Conservation (phyloP, 2,329 filamentous ascomycete genomes). For the Xylaria sp. region DNA sequence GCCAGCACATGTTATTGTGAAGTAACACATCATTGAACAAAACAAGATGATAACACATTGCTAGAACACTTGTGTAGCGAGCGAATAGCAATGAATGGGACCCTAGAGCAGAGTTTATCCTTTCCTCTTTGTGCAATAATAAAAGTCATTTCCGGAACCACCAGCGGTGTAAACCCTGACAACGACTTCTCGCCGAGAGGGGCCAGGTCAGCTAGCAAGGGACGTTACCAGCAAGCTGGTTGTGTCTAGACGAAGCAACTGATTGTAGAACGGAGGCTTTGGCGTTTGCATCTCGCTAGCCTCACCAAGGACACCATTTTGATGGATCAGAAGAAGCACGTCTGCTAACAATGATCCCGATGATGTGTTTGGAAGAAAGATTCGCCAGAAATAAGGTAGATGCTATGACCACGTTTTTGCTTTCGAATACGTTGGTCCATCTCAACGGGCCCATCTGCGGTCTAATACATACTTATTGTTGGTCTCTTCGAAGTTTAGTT, state of each 20-base stretch:
- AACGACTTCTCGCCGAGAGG: too few relatives aligned
- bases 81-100: too few relatives aligned
- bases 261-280: slow-evolving; percentile 8
- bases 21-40: too few relatives aligned
- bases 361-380: slow-evolving; percentile 12
- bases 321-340: slow-evolving; percentile 8
- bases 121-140: too few relatives aligned
- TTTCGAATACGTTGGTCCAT: slow-evolving; percentile 16
- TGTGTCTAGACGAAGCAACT: slow-evolving; percentile 11
- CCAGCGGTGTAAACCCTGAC: too few relatives aligned
- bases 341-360: slow-evolving; percentile 10
- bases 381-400: slow-evolving; percentile 12
- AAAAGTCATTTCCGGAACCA: too few relatives aligned
- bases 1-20: too few relatives aligned
- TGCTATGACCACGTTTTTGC: slow-evolving; percentile 14
- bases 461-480: slow-evolving; percentile 13
- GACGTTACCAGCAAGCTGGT: too few relatives aligned
- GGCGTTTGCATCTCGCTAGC: slow-evolving; percentile 5
- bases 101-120: too few relatives aligned
- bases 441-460: slow-evolving; percentile 12
- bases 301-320: slow-evolving; percentile 10
- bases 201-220: too few relatives aligned
- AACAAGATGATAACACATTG: too few relatives aligned
- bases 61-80: too few relatives aligned
- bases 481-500: slow-evolving; percentile 18